Evolutionary conservation across 2,329 filamentous ascomycete genomes (phyloP).

Genomic region (Alternaria sp.): DNA sequence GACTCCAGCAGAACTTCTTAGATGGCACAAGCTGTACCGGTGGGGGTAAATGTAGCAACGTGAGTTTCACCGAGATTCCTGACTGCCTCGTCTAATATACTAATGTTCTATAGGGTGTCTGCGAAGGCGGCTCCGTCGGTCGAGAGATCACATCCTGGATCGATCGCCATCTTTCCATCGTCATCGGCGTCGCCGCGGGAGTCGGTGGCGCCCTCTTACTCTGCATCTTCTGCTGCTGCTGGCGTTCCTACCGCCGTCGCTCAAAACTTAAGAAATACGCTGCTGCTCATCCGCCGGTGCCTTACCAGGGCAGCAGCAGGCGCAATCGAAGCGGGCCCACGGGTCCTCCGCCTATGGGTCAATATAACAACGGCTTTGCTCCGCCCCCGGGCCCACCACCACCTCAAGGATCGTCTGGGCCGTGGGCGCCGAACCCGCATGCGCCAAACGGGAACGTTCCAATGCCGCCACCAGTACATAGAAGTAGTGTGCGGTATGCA

Average conservation of each 20-base stretch:
- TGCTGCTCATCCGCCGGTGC: conserved; percentile 20
- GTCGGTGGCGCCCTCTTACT: conserved; percentile 75
- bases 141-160: conserved; percentile 81
- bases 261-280: conserved; percentile 29
- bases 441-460: conserved; percentile 14
- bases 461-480: conserved; percentile 25
- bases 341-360: conserved; percentile 9
- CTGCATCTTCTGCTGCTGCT: conserved; percentile 72
- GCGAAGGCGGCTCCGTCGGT: conserved; percentile 72
- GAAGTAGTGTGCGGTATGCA: conserved; percentile 25
- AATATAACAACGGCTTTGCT: conserved; percentile 10
- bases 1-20: conserved; percentile 88
- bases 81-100: not conserved
- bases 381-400: conserved; percentile 7
- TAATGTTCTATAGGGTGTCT: conserved; percentile 66
- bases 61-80: conserved; percentile 48
- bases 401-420: not conserved
- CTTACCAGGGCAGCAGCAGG: conserved; percentile 7
- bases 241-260: conserved; percentile 58
- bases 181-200: conserved; percentile 78
- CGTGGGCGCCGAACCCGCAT: conserved; percentile 6
- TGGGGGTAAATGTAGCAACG: conserved; percentile 78
- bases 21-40: conserved; percentile 88
- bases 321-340: not conserved
- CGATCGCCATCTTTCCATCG: conserved; percentile 75